A percentile compares a stretch with the other conserved stretches of the same genome.
Evolutionary conservation across 2,329 filamentous ascomycete species (phyloP).

Genomic region (Diplocarpon rosae): DNA sequence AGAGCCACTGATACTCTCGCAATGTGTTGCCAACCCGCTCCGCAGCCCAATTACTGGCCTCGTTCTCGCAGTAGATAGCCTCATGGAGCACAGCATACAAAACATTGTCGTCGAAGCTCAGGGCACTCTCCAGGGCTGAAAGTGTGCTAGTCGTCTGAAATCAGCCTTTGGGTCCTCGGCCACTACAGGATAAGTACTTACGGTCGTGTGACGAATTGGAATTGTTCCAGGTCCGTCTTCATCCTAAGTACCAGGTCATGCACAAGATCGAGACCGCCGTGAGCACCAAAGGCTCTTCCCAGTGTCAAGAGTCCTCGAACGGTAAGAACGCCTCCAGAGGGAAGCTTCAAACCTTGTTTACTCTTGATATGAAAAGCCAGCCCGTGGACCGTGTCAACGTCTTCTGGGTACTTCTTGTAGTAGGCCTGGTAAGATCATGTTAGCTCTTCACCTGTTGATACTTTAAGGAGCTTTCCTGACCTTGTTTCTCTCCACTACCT

Average conservation of each 20-base stretch:
- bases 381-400: slow-evolving; percentile 54
- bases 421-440: slow-evolving; percentile 41
- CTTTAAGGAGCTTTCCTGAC: neutral
- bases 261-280: slow-evolving; percentile 66
- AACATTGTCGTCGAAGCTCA: slow-evolving; percentile 63
- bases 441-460: neutral
- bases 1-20: slow-evolving; percentile 35
- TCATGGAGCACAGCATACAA: slow-evolving; percentile 86
- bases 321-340: slow-evolving; percentile 63
- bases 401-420: slow-evolving; percentile 72
- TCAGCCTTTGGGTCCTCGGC: neutral
- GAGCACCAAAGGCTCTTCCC: slow-evolving; percentile 67
- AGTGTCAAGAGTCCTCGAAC: slow-evolving; percentile 65
- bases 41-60: slow-evolving; percentile 65
- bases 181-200: neutral
- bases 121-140: slow-evolving; percentile 52
- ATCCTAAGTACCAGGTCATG: slow-evolving; percentile 64
- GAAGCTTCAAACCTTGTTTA: slow-evolving; percentile 49
- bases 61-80: slow-evolving; percentile 66
- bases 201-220: slow-evolving; percentile 63
- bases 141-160: slow-evolving; percentile 37
- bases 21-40: slow-evolving; percentile 45
- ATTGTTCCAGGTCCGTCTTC: slow-evolving; percentile 61
- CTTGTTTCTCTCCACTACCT: slow-evolving; percentile 58
- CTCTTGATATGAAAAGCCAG: slow-evolving; percentile 40